Evolutionary conservation across 257 asterid species (phyloP), one percentile per base, ranked within the genome.

Genomic region (Euphrasia confusa): DNA sequence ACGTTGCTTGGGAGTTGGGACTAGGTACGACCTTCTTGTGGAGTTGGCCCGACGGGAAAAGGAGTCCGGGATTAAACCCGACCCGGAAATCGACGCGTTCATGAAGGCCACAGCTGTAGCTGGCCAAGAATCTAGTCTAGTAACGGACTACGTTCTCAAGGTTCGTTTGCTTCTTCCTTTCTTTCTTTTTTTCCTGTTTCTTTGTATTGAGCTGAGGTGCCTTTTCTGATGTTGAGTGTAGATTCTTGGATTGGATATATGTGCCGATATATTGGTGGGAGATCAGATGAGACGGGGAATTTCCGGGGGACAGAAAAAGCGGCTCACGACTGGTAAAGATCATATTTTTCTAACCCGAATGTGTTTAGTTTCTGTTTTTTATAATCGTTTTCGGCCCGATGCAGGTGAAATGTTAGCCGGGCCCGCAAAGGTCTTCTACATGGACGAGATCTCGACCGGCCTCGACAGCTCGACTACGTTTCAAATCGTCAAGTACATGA

Each of bases 391-490:
- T 58, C 15, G 8, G 56, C 30, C 12, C 65, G 48, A 52, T 79
- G 78, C 64, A 84, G 99, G 99, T 71, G 99, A 93, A 81, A 84
- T 89, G 93, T 68, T 93, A 83, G 99, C 86, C 15, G 99, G 99
- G 35, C 96, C 99, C 0, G 96, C 97, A 14, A 93, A 89, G 71
- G 96, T 89, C 56, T 87, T 81, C 84, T 93, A 68, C 87, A 93
- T 93, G 99, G 99, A 93, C 39, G 99, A 93, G 74, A 93, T 93
- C 74, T 93, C 99, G 47, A 93, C 97, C 2, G 99, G 99, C 33
- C 97, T 93, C 21, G 97, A 93, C 68, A 93, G 96, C 33, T 89
- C 99, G 39, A 93, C 99, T 11, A 93, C 97, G 0, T 89, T 72
- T 76, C 99, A 89, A 66, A 89, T 93, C 27, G 57, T 82, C 35